Evolutionary conservation across 2,329 filamentous ascomycete genomes (phyloP).

Genomic region (Leptodontidium sp.): DNA sequence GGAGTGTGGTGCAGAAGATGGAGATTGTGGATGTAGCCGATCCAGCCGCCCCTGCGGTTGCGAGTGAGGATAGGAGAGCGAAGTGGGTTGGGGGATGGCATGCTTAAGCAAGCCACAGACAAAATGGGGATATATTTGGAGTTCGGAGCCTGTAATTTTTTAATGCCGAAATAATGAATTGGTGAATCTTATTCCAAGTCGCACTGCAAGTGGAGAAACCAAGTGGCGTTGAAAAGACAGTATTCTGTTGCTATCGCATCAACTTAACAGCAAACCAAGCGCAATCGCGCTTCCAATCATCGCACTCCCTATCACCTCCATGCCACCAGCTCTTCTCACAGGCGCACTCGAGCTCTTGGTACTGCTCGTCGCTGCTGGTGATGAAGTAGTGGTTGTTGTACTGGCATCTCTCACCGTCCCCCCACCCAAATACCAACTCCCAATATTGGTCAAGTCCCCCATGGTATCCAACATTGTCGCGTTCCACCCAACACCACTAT

Average conservation of each 20-base stretch:
- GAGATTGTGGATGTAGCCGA: constrained; percentile 2
- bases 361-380: constrained; percentile 2
- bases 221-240: too few species aligned
- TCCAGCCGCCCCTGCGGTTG: background rate
- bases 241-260: too few species aligned
- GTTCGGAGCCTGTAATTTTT: background rate
- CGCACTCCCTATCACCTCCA: background rate
- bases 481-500: constrained; percentile 23
- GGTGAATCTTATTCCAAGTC: background rate
- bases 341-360: background rate
- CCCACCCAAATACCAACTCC: constrained; percentile 27
- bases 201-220: too few species aligned
- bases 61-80: constrained; percentile 3
- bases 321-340: background rate
- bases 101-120: background rate
- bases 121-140: too few species aligned
- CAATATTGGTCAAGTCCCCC: constrained; percentile 25
- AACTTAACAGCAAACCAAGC: background rate
- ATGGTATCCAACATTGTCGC: constrained; percentile 17
- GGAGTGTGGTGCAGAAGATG: background rate
- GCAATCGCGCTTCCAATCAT: background rate
- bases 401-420: background rate
- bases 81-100: constrained; percentile 6
- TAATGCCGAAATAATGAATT: background rate
- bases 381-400: background rate